These are phyloP conservation scores for Phytophthora melonis DNA, from an alignment of 352 stramenopile species.

Conservation along the genomic window DNA sequence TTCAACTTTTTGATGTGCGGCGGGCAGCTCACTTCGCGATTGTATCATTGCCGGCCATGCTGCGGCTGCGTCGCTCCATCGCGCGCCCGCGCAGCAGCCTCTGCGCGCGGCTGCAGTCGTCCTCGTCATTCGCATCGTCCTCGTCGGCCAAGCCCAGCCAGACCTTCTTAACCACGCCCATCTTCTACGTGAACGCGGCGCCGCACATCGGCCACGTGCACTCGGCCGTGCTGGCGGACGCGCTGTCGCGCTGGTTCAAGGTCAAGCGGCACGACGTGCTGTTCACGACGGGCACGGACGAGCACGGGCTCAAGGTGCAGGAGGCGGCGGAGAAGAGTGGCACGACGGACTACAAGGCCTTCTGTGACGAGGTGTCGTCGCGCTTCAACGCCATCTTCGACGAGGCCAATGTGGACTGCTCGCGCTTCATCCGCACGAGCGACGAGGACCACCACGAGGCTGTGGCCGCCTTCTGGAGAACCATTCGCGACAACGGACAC, in stretches of 20 bases:
- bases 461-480: constrained; percentile 94
- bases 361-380: constrained; percentile 93
- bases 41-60: neutral
- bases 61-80: neutral
- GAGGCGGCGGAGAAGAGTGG: constrained; percentile 91
- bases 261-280: constrained; percentile 71
- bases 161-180: constrained; percentile 96
- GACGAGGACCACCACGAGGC: constrained; percentile 92
- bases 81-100: neutral
- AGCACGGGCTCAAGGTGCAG: constrained; percentile 98
- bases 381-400: constrained; percentile 93
- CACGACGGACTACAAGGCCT: constrained; percentile 85
- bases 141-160: constrained; percentile 8
- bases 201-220: constrained; percentile 99
- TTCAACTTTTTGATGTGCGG: neutral
- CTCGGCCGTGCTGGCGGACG: constrained; percentile 93
- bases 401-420: constrained; percentile 92
- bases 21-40: neutral
- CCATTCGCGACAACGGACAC: constrained; percentile 89
- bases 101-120: neutral
- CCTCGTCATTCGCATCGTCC: neutral
- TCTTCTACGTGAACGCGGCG: constrained; percentile 99
- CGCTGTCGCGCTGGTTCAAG: constrained; percentile 79
- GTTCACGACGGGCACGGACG: constrained; percentile 98
- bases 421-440: constrained; percentile 98